Base-by-base conservation (phyloP, 768 basidiomycete genomes). In the Clavaria fumosa region DNA sequence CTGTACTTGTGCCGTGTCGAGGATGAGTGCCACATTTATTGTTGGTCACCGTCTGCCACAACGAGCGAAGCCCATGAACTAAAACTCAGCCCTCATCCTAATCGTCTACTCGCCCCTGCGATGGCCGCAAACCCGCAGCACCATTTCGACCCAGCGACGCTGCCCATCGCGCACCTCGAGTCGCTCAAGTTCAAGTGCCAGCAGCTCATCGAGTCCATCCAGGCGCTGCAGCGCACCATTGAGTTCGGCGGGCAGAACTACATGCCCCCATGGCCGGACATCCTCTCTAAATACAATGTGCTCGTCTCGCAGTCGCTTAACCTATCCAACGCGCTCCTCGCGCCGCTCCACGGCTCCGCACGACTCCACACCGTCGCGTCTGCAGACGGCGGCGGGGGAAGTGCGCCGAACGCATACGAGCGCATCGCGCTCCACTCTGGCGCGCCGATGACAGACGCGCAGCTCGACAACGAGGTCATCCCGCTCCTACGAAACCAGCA, bases 221-320 rank as follows among this genome's bases (percentile, higher is more conserved):
- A 73, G 40, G 60, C 62, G 0, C 61, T 85, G 6, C 75, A 75
- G 39, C 62, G 69, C 37, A 76, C 70, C 5, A 61, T 85, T 46
- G 75, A 81, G 37, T 62, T 60, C 5, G 68, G 67, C 9, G 63
- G 71, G 24, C 66, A 63, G 31, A 59, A 57, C 24, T 61, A 51
- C n/a, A 83, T 85, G 74, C 75, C 78, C 2, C 57, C 79, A 5
- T 88, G 85, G 85, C 85, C 84, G 2, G 84, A 88, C 49, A 72
- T 89, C 38, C 65, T 88, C 38, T 75, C 78, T 10, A 86, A 85
- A 61, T 88, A 86, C 69, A 85, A 77, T 47, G 67, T 83, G 44
- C 66, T 89, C 19, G 68, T 88, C 39, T 82, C 81, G 0, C 85
- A 88, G 49, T 82, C 81, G 0, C 80, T 82, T 50, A 78, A 67